Base-by-base conservation (phyloP, 176 grass and related monocot genomes). In the Oryza nivara region DNA sequence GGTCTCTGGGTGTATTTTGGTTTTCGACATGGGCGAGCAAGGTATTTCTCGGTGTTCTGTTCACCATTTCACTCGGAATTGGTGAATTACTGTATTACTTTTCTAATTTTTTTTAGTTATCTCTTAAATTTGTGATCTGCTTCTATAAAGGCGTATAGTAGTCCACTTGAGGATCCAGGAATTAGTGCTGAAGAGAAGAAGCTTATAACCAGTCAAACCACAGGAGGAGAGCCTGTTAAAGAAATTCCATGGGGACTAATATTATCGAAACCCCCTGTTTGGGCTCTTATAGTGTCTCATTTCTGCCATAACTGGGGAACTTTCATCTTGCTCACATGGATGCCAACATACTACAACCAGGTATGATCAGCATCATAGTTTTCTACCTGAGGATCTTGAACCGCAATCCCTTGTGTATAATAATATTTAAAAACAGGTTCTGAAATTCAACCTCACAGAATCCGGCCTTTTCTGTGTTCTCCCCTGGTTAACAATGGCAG, bases 281-380 rank as follows among this genome's bases (percentile, higher is more conserved):
- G 91, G 96, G 96, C 96, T 80, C 96, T 95, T 82, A 98, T 98
- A 78, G 77, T 88, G 80, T 95, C 77, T 74, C 96, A 98, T 78
- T 98, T 98, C 74, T 98, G 93, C 80, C 96, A 98, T 84, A 98
- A 95, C 81, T 98, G 93, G 96, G 93, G 93, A 84, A 98, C 93
- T 45, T 98, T 98, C 75, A 98, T 98, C 86, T 90, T 98, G 67
- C 96, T 98, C 74, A 98, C 96, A 80, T 98, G 96, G 96, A 98
- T 98, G 96, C 96, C 96, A 14, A 95, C 93, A 81, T 98, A 98
- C 78, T 98, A 98, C 78, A 95, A 98, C 72, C 93, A 98, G 91
- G 96, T 98, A 90, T 11, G 5, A 70, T 52, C 66, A 70, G 77
- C 46, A 79, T 45, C 23, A 74, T n/a, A 80, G n/a, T 64, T 64